phyloP scores from a whole-genome alignment of 495 filamentous ascomycete genomes.

The Physcia stellaris region DNA sequence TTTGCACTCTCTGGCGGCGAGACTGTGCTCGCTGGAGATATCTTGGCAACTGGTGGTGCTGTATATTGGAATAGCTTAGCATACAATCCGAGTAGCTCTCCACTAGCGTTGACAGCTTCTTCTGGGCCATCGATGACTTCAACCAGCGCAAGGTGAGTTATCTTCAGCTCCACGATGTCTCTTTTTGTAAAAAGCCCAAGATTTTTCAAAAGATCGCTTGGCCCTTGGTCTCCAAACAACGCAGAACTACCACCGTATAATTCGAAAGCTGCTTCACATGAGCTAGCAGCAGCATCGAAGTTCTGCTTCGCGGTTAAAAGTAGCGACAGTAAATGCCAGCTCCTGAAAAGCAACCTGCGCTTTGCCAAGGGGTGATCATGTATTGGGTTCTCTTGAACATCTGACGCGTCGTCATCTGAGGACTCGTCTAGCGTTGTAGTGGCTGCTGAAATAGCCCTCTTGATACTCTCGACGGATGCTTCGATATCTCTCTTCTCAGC shows the following conservation, averaged over 20 bases:
- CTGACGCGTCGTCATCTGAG: background rate
- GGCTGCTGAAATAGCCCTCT: constrained; percentile 33
- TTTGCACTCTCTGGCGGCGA: constrained; percentile 55
- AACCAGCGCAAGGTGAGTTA: constrained; percentile 77
- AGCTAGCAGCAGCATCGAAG: constrained; percentile 60
- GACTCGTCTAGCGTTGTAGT: background rate
- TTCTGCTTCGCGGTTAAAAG: constrained; percentile 78
- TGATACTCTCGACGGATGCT: constrained; percentile 64
- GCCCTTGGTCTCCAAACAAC: constrained; percentile 8
- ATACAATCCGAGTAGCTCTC: constrained; percentile 73
- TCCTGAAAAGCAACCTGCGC: constrained; percentile 7
- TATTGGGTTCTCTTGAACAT: too few species aligned
- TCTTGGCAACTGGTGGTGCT: constrained; percentile 12
- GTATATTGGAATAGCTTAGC: constrained; percentile 56
- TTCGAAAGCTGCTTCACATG: constrained; percentile 82
- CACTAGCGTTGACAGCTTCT: constrained; percentile 68
- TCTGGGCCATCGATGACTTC: constrained; percentile 73
- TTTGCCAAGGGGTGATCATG: too few species aligned
- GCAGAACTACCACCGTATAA: constrained; percentile 62
- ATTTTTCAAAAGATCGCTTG: constrained; percentile 46
- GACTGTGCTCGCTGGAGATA: constrained; percentile 11
- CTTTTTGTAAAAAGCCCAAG: constrained; percentile 70
- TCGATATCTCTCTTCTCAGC: constrained; percentile 69
- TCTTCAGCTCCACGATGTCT: constrained; percentile 74
- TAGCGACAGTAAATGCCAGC: constrained; percentile 81